Evolutionary conservation across 2,329 filamentous ascomycete species (phyloP).

Genomic region (Drechslerella dactyloides): DNA sequence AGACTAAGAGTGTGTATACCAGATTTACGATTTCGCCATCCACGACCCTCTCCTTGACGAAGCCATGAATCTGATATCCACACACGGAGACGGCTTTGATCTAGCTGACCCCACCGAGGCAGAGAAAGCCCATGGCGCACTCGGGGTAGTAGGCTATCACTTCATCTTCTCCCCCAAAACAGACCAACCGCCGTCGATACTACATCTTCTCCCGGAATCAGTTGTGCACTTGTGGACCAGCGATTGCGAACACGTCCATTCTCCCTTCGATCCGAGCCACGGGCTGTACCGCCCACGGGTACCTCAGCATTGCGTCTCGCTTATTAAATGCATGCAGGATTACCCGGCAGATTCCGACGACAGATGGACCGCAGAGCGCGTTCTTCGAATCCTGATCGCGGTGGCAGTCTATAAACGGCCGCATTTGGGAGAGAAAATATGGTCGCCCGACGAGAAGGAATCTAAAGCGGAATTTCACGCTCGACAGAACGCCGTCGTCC

Average conservation of each 20-base stretch:
- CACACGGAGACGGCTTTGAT: slow-evolving; percentile 18
- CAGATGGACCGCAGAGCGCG: slow-evolving; percentile 8
- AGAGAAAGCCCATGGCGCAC: slow-evolving; percentile 23
- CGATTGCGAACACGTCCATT: slow-evolving; percentile 24
- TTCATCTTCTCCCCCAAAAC: slow-evolving; percentile 19
- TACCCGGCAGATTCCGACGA: slow-evolving; percentile 17
- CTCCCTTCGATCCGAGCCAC: slow-evolving; percentile 39
- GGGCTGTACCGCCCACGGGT: slow-evolving; percentile 30
- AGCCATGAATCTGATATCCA: slow-evolving; percentile 18
- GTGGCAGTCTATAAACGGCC: slow-evolving; percentile 27
- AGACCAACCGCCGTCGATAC: background rate
- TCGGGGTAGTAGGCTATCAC: slow-evolving; percentile 26
- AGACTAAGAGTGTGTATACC: background rate
- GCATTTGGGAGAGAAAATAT: slow-evolving; percentile 22
- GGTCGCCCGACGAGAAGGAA: slow-evolving; percentile 8
- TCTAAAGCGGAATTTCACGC: slow-evolving; percentile 12
- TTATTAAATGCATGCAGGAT: slow-evolving; percentile 30
- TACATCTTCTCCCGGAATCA: slow-evolving; percentile 29
- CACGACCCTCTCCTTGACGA: slow-evolving; percentile 29
- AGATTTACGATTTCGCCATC: slow-evolving; percentile 39
- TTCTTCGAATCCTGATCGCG: slow-evolving; percentile 29
- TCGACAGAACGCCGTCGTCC: slow-evolving; percentile 13
- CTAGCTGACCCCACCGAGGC: slow-evolving; percentile 18
- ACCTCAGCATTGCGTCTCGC: slow-evolving; percentile 22
- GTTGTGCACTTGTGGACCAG: slow-evolving; percentile 22